These are phyloP conservation scores for Chrysopogon serrulatus DNA, from an alignment of 176 grass and related monocot genomes.

Conservation along the genomic window DNA sequence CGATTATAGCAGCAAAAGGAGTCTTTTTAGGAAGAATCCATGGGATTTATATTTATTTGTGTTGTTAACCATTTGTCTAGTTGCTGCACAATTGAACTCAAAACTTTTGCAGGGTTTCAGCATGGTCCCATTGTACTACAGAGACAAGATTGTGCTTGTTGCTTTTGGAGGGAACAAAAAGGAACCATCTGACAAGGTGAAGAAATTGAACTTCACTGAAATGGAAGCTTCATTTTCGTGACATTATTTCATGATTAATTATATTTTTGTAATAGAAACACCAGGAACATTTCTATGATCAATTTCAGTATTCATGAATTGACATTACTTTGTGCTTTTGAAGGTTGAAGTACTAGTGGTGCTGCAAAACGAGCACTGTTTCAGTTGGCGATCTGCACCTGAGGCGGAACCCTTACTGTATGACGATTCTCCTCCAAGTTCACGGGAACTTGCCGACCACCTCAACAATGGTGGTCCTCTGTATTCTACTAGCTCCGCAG, in stretches of 20 bases:
- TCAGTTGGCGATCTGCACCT: conserved; percentile 87
- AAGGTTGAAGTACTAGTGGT: conserved; percentile 87
- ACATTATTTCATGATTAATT: not conserved
- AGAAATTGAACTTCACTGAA: conserved; percentile 10
- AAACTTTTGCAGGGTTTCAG: conserved; percentile 77
- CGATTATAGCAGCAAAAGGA: not conserved
- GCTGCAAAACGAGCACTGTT: conserved; percentile 70
- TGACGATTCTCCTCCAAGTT: conserved; percentile 56
- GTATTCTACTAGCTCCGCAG: conserved; percentile 45
- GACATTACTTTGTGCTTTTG: not conserved
- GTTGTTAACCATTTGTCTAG: not conserved
- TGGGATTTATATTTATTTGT: not conserved
- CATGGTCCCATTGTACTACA: conserved; percentile 84
- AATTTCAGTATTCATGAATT: not conserved
- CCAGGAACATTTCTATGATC: not conserved
- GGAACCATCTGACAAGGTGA: conserved; percentile 89
- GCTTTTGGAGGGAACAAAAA: conserved; percentile 95
- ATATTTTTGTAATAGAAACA: not conserved
- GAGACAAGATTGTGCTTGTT: conserved; percentile 79
- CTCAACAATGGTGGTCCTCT: conserved; percentile 42
- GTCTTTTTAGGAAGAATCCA: not conserved
- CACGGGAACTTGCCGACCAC: conserved; percentile 48
- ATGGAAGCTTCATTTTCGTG: not conserved
- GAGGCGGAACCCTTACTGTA: conserved; percentile 56
- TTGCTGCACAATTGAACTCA: not conserved